Percentiles rank a stretch among this genome's conserved stretches.
Evolutionary conservation across 208 protist genomes (phyloP).

Genomic region (Leishmania arabica): DNA sequence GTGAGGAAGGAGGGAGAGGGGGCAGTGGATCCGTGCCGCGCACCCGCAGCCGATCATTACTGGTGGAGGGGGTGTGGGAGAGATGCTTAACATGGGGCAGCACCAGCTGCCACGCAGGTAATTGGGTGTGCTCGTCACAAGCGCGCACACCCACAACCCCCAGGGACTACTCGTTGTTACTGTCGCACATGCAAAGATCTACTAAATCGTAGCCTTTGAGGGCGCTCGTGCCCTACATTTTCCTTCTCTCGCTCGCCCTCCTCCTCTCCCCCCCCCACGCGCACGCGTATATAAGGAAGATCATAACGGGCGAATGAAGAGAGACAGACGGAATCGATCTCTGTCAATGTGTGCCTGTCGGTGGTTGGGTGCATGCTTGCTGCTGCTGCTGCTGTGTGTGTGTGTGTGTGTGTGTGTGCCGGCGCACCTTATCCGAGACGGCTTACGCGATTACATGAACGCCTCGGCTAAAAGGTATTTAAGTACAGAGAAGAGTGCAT

Average conservation of each 20-base stretch:
- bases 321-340: neutral
- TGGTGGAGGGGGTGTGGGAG: neutral
- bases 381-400: neutral
- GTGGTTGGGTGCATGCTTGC: no score
- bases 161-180: neutral
- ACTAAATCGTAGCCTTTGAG: neutral
- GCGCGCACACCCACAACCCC: neutral
- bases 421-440: neutral
- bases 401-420: neutral
- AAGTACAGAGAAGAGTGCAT: neutral
- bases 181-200: neutral
- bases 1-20: neutral
- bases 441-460: neutral
- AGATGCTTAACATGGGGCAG: neutral
- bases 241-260: neutral
- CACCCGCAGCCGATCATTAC: neutral
- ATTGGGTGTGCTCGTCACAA: neutral
- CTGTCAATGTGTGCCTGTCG: neutral
- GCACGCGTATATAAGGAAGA: neutral
- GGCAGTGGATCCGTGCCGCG: neutral
- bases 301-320: neutral
- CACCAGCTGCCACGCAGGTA: neutral
- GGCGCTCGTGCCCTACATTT: neutral
- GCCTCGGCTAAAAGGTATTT: neutral
- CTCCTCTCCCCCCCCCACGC: no score